phyloP scores from a whole-genome alignment of 805 yeast genomes.

The Teunomyces gatunensis region DNA sequence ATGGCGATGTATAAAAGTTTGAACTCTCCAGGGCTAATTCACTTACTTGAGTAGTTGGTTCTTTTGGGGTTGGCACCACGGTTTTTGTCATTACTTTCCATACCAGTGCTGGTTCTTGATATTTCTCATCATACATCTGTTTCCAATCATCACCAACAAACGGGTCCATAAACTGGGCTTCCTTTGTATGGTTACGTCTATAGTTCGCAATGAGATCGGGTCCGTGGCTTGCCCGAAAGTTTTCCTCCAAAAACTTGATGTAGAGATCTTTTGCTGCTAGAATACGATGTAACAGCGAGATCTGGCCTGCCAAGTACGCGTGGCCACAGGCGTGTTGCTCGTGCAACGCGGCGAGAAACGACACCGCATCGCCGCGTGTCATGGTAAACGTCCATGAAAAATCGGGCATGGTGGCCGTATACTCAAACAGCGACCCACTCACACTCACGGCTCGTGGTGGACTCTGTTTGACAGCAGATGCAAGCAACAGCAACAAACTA shows the following conservation, averaged over 20 bases:
- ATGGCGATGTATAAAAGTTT: constrained; percentile 5
- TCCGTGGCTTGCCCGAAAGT: constrained; percentile 34
- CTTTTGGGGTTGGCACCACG: neutral
- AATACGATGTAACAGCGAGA: constrained; percentile 17
- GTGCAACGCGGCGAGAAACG: constrained; percentile 20
- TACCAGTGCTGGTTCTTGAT: neutral
- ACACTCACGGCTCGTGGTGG: neutral
- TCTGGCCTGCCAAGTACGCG: constrained; percentile 15
- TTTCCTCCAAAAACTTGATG: constrained; percentile 30
- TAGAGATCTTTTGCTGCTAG: constrained; percentile 30
- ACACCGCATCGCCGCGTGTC: constrained; percentile 5
- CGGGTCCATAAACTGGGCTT: constrained; percentile 3
- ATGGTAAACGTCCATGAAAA: constrained; percentile 23
- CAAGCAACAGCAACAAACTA: neutral
- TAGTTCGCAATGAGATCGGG: constrained; percentile 31
- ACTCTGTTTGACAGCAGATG: neutral
- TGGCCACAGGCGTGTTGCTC: constrained; percentile 22
- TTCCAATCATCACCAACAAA: constrained; percentile 1
- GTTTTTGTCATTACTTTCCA: neutral
- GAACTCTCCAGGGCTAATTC: too few relatives aligned
- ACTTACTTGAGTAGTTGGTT: neutral
- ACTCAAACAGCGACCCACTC: neutral
- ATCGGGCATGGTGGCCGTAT: constrained; percentile 3
- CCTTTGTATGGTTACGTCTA: constrained; percentile 15
- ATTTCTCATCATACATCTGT: neutral